phyloP scores from a whole-genome alignment of 495 filamentous ascomycete genomes.

The Penicillium turbatum region DNA sequence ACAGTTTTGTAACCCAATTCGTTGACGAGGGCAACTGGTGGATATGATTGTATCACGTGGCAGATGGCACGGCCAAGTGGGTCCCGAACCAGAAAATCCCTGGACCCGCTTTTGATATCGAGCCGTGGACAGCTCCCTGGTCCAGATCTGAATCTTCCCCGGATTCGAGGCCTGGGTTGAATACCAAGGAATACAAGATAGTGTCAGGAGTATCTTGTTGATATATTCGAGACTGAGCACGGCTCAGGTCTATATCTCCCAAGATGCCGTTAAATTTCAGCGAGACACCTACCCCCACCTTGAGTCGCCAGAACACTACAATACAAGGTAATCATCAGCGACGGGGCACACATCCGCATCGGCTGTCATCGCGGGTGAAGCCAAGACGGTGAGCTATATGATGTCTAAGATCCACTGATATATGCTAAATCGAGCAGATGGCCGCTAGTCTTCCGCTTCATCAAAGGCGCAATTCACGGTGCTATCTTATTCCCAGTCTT shows the following conservation, averaged over 20 bases:
- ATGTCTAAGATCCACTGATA: background rate
- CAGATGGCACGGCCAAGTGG: background rate
- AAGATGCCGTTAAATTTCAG: constrained; percentile 38
- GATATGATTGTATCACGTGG: too few species aligned
- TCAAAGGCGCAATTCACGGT: constrained; percentile 70
- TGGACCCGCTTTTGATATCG: constrained; percentile 1
- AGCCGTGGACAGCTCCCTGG: background rate
- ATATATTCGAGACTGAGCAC: background rate
- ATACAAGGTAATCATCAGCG: constrained; percentile 30
- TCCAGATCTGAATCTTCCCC: background rate
- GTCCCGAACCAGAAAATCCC: background rate
- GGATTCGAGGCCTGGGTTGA: background rate
- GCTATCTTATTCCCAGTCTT: constrained; percentile 60
- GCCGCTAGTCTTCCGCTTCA: constrained; percentile 70
- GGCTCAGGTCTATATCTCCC: background rate
- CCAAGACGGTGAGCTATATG: constrained; percentile 44
- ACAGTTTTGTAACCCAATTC: background rate
- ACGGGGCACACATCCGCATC: constrained; percentile 36
- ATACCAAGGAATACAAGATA: background rate
- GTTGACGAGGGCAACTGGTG: too few species aligned
- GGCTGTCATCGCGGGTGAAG: constrained; percentile 50
- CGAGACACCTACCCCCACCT: constrained; percentile 33
- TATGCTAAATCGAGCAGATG: constrained; percentile 43
- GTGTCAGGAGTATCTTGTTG: background rate
- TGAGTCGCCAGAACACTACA: constrained; percentile 37